A percentile compares a stretch with the other conserved stretches of the same genome.
Evolutionary conservation across 2,329 filamentous ascomycete genomes (phyloP).

Genomic region (Aspergillus transmontanensis): DNA sequence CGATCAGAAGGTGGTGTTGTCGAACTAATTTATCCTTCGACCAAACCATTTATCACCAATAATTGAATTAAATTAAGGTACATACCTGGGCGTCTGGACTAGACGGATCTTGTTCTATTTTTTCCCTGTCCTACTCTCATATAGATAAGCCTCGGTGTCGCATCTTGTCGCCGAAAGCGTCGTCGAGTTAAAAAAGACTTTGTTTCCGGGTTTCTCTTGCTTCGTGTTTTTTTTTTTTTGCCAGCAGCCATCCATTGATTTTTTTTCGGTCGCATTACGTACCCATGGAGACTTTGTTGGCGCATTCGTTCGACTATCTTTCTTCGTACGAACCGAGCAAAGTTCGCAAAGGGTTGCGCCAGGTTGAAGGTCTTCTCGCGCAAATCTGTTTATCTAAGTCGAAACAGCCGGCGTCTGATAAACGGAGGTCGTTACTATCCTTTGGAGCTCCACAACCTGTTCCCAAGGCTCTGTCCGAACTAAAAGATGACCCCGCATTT

Average conservation of each 20-base stretch:
- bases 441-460: constrained; percentile 45
- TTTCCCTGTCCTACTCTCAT: constrained; percentile 2
- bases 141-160: constrained; percentile 12
- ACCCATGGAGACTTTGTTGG: constrained; percentile 85
- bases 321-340: constrained; percentile 88
- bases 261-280: not conserved
- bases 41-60: constrained; percentile 11
- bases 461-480: constrained; percentile 67
- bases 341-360: constrained; percentile 88
- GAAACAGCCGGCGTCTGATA: constrained; percentile 41
- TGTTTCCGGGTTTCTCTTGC: constrained; percentile 2
- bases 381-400: constrained; percentile 81
- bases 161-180: constrained; percentile 7
- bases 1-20: constrained; percentile 18
- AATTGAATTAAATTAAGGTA: constrained; percentile 10
- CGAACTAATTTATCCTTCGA: constrained; percentile 7
- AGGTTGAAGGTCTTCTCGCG: constrained; percentile 90
- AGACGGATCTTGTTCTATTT: constrained; percentile 12
- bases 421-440: constrained; percentile 45
- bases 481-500: constrained; percentile 84
- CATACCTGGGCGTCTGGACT: constrained; percentile 1
- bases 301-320: constrained; percentile 93
- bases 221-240: not conserved
- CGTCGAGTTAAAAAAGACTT: not conserved
- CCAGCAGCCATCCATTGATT: not conserved